Evolutionary conservation across 345 rosid species (phyloP).

Genomic region (Cardiospermum halicacabum): DNA sequence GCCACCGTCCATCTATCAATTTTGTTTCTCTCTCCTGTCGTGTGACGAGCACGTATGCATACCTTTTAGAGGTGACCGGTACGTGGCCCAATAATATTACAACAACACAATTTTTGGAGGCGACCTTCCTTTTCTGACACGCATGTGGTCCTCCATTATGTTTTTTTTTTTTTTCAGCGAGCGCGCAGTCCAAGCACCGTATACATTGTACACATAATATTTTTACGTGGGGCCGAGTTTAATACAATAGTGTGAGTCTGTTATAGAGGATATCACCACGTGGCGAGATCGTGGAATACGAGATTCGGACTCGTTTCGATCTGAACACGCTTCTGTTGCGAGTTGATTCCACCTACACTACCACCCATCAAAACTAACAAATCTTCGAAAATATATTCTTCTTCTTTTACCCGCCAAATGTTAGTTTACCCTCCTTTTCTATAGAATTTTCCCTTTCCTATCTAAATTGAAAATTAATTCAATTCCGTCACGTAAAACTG

Average conservation of each 20-base stretch:
- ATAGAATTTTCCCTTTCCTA: too few relatives aligned
- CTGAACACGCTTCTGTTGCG: slow-evolving; percentile 12
- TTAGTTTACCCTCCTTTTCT: too few relatives aligned
- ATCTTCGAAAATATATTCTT: too few relatives aligned
- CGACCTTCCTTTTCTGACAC: slow-evolving; percentile 51
- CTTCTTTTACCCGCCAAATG: not conserved
- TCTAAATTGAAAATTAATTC: too few relatives aligned
- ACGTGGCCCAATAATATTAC: slow-evolving; percentile 59
- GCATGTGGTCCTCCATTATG: slow-evolving; percentile 66
- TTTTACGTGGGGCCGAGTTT: not conserved
- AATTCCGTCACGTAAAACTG: too few relatives aligned
- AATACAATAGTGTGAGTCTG: not conserved
- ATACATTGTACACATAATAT: slow-evolving; percentile 3
- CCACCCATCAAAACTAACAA: too few relatives aligned
- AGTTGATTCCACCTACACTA: not conserved
- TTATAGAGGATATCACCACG: slow-evolving; percentile 31
- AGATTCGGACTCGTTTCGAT: slow-evolving; percentile 27
- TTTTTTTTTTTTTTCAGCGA: not conserved
- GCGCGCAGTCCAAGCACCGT: not conserved
- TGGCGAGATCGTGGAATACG: slow-evolving; percentile 35
- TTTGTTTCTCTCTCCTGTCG: slow-evolving; percentile 9
- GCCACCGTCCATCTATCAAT: slow-evolving; percentile 39
- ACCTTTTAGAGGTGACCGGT: not conserved
- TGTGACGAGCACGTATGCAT: slow-evolving; percentile 33
- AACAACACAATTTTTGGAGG: slow-evolving; percentile 25